Conservation (phyloP, 2,329 filamentous ascomycete species). For the Myriangium duriaei region DNA sequence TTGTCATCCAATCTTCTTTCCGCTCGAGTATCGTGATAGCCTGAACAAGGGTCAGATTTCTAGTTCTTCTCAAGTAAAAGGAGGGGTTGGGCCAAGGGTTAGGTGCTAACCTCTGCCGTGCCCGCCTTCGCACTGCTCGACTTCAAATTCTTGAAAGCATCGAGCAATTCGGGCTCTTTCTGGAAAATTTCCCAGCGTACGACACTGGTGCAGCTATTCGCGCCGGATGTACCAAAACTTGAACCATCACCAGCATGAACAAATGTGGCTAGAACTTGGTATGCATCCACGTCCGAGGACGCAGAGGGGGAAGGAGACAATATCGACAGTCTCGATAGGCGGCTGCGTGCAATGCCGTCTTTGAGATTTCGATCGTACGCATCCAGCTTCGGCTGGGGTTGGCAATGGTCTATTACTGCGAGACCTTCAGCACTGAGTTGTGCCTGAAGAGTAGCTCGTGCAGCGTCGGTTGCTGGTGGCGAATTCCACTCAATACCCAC, state of each 20-base stretch:
- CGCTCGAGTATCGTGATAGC: conserved; percentile 43
- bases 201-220: conserved; percentile 50
- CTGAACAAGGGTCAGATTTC: conserved; percentile 1
- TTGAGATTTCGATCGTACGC: not conserved
- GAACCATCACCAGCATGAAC: conserved; percentile 43
- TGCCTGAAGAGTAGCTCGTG: conserved; percentile 4
- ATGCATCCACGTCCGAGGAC: not conserved
- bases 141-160: conserved; percentile 25
- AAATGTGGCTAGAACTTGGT: conserved; percentile 59
- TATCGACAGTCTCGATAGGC: conserved; percentile 2
- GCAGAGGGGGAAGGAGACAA: not conserved
- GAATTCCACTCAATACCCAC: conserved; percentile 64
- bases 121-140: conserved; percentile 9
- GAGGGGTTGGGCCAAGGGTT: too few relatives aligned
- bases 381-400: conserved; percentile 15
- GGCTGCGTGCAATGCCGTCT: conserved; percentile 4
- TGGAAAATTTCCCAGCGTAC: conserved; percentile 70
- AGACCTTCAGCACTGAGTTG: conserved; percentile 17
- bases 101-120: conserved; percentile 11
- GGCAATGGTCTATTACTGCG: conserved; percentile 16
- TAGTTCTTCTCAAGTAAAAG: too few relatives aligned
- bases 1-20: conserved; percentile 53
- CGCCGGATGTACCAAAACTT: conserved; percentile 21
- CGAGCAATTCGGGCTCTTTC: conserved; percentile 19
- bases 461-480: conserved; percentile 22